Evolutionary conservation across 371 early-diverging fungal species (phyloP).

Genomic region (Syncephalis fuscata): DNA sequence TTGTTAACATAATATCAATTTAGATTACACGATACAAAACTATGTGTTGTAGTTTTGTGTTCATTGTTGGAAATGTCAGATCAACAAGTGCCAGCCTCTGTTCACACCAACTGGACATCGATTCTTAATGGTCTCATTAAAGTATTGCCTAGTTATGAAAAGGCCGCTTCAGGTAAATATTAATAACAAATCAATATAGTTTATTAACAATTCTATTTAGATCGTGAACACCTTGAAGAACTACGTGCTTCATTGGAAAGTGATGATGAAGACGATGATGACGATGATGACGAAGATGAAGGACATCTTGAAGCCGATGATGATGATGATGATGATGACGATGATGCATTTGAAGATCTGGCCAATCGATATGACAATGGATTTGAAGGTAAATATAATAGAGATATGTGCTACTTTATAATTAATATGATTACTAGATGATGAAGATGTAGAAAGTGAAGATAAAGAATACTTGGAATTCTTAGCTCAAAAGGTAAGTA

Average conservation of each 20-base stretch:
- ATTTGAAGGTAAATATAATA: constrained; percentile 16
- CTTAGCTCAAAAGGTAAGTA: constrained; percentile 33
- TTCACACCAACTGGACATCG: constrained; percentile 53
- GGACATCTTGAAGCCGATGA: constrained; percentile 16
- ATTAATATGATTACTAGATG: constrained; percentile 9
- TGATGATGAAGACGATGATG: constrained; percentile 33
- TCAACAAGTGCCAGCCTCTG: constrained; percentile 43
- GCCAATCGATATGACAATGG: constrained; percentile 7
- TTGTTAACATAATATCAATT: neutral
- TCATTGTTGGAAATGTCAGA: constrained; percentile 47
- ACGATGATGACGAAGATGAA: constrained; percentile 11
- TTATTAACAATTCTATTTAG: constrained; percentile 2
- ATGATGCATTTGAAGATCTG: constrained; percentile 7
- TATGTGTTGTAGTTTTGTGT: constrained; percentile 62
- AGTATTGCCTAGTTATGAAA: constrained; percentile 55
- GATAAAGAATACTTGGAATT: constrained; percentile 44
- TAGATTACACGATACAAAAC: constrained; percentile 87
- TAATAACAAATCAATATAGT: neutral
- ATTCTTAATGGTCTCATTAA: constrained; percentile 45
- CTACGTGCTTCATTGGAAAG: constrained; percentile 44
- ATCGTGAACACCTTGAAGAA: constrained; percentile 9
- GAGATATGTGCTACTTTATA: too few species aligned
- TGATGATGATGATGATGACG: constrained; percentile 23
- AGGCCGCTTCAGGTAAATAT: constrained; percentile 41
- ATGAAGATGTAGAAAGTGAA: constrained; percentile 36